Percentiles rank a stretch among this genome's conserved stretches.
Evolutionary conservation across 208 protist genomes (phyloP).

Genomic region (Sergeia podlipaevii): DNA sequence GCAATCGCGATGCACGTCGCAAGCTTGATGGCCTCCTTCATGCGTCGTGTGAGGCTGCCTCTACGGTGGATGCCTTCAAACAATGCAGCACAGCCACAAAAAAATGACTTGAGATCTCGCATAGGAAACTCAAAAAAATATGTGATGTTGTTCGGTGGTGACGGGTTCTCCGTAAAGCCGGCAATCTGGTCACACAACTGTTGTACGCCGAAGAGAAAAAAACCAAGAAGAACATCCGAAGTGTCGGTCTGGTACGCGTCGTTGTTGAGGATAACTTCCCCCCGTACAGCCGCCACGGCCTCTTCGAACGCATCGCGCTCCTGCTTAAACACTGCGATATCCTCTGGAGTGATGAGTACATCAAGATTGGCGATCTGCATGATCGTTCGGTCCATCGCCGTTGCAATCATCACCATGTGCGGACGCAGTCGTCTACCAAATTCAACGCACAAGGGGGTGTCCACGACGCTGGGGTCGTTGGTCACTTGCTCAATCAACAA

Average conservation of each 20-base stretch:
- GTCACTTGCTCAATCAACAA: conserved; percentile 74
- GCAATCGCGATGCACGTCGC: conserved; percentile 64
- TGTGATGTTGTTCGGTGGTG: conserved; percentile 40
- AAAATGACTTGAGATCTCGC: conserved; percentile 53
- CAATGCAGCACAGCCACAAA: conserved; percentile 33
- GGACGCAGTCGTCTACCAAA: conserved; percentile 53
- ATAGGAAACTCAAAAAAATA: conserved; percentile 46
- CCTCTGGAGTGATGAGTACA: conserved; percentile 38
- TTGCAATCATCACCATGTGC: conserved; percentile 48
- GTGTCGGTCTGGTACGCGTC: conserved; percentile 72
- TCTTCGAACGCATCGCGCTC: conserved; percentile 60
- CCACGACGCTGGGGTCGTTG: conserved; percentile 45
- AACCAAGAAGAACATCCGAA: conserved; percentile 78
- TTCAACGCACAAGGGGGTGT: conserved; percentile 63
- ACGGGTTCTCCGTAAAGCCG: conserved; percentile 44
- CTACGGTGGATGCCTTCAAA: conserved; percentile 30
- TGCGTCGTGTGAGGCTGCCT: conserved; percentile 63
- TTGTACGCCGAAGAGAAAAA: conserved; percentile 81
- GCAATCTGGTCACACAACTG: conserved; percentile 66
- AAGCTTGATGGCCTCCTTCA: conserved; percentile 86
- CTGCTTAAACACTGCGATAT: conserved; percentile 49
- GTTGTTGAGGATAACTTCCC: conserved; percentile 82
- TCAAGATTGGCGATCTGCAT: conserved; percentile 66
- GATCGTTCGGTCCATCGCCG: conserved; percentile 77
- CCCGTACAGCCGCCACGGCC: conserved; percentile 58